Base-by-base conservation (phyloP, 2,329 filamentous ascomycete species). In the Teratosphaeria epicoccoides region DNA sequence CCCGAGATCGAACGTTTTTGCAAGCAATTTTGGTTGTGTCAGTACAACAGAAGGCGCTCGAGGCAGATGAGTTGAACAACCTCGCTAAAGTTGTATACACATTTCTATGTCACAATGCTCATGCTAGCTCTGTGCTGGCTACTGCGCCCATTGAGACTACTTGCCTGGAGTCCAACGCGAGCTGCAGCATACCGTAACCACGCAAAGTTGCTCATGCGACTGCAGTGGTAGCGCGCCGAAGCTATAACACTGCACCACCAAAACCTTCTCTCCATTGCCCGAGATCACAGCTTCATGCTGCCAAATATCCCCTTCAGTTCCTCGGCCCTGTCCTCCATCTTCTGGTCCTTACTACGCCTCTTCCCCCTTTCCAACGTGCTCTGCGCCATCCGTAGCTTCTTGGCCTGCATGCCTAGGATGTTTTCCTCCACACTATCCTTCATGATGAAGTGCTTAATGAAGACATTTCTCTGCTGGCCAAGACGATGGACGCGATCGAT, bases 371-470 rank as follows among this genome's bases (percentile, higher is more conserved):
- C 86, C 84, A 94, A 84, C 65, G 87, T 91, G 59, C 97, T 74
- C 64, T 87, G 88, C 0, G 93, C 93, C 49, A 98, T 73, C 68
- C 88, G 85, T 72, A 85, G 87, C 77, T 98, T 98, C 78, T 93
- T 94, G 53, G 87, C 82, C 68, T 96, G 91, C 56, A 98, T 73
- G 61, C 85, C 78, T 2, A 94, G 73, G 79, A 98, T 95, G 73
- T 89, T 91, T 72, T 95, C 88, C 68, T 98, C 93, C 54, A 98
- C 95, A 63, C 88, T 95, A 54, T 82, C 76, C 23, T 80, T 76
- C 88, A 97, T 97, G 61, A 97, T 85, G 68, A 88, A 97, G 33
- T 90, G 82, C 33, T 87, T 83, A 1, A 89, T 94, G n/a, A 80
- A 79, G 0, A 98, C 93, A 11, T 84, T 80, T n/a, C 93, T 78